Base-by-base conservation (phyloP, 2,329 filamentous ascomycete species). In the Ophiostoma sp. region DNA sequence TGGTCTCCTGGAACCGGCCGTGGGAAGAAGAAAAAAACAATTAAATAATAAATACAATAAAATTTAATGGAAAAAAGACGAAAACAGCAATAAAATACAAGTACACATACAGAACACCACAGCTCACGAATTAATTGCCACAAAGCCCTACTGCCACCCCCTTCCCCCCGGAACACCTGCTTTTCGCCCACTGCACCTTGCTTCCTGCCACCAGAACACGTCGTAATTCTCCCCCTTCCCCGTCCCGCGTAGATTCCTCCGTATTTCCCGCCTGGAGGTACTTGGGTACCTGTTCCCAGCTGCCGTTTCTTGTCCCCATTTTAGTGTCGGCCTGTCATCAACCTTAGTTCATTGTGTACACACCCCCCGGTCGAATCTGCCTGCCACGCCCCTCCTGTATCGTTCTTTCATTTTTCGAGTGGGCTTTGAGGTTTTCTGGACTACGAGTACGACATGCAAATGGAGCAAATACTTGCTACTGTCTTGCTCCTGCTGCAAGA, bases 1-100 rank as follows among this genome's bases (percentile, higher is more conserved):
- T 72, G 71, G 52, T 33, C 71, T 61, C 33, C 71, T 72, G 71
- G 71, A 72, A 69, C 63, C 71, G 52, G 33, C 63, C 63, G 63
- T 28, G 48, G 33, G 45, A 72, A 57, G 19, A 57, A 25, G 57
- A 31, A 25, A 17, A 63, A 64, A 39, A 3, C 7, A 22, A 52
- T 42, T 17, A 71, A 45, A 45, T 45, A 61, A 57, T 28, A 71
- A 17, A 5, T 48, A 63, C 15, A 11, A 22, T 17, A 33, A 69
- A 52, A 52, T 28, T 28, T 28, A 66, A 45, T 45, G n/a, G 45
- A 2, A 57, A 72, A 72, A 55, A 66, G 39, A 39, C 45, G 11
- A 55, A 72, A 66, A 66, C 28, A 55, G 61, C 45, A 66, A 55
- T 64, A 36, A 57, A 28, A 70, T 28, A 45, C 28, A 70, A 15